Base-by-base conservation (phyloP, 108 stramenopile genomes). In the Skeletonema marinoi region DNA sequence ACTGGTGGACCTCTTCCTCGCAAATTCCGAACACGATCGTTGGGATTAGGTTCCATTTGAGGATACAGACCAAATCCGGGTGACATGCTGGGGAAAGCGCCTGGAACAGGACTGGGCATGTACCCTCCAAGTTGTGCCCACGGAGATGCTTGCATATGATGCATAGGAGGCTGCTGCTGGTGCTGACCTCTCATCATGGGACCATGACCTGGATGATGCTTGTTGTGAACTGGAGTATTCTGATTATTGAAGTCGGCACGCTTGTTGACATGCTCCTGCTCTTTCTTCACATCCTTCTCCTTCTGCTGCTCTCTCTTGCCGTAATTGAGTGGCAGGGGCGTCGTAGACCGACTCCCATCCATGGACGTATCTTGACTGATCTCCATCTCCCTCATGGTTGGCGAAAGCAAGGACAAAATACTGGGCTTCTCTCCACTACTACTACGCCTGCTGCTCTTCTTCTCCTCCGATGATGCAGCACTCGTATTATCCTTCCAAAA, bases 1-100 rank as follows among this genome's bases (percentile, higher is more conserved):
- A 73, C 73, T 33, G 89, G 86, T 32, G 88, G 90, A 16, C 82
- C 75, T 33, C 87, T 74, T 32, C 94, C 94, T 39, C 94, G 88
- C 32, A 95, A 85, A 82, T 92, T 92, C n/a, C 91, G 87, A 19
- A 95, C 82, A 32, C 94, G 66, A 65, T 92, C 94, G 48, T 83
- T 76, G 16, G 71, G 72, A 72, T 83, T 60, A 2, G 54, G 54
- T 25, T 56, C 54, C 54, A 56, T 56, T 56, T 6, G 54, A 58
- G 73, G 73, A 39, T 80, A 75, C 64, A 78, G 60, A 14, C 82
- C 70, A 50, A 74, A 54, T 35, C 39, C 17, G 66, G 71, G 39
- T 30, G 72, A 56, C 54, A 56, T 56, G 19, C 54, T 62, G 87
- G 75, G 64, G 91, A 83, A 32, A 42, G 66, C 30, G 54, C 73